Percentiles rank a stretch among this genome's conserved stretches.
phyloP scores from a whole-genome alignment of 2,329 filamentous ascomycete species.

The Colletotrichum sidae region DNA sequence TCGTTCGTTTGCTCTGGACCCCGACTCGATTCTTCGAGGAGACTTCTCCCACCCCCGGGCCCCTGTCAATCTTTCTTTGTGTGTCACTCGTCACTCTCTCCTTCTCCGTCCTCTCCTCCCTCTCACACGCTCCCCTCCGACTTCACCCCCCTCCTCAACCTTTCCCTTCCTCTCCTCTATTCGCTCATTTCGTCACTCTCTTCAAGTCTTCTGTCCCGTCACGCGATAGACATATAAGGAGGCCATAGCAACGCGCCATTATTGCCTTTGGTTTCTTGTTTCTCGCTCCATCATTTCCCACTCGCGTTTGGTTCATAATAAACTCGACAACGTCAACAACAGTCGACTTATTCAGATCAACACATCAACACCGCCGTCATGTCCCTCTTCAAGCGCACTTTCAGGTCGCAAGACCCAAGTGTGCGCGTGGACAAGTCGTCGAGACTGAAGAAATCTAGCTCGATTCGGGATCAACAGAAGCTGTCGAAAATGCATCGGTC shows the following conservation, averaged over 20 bases:
- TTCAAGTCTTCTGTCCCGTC: slow-evolving; percentile 44
- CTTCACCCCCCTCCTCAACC: slow-evolving; percentile 45
- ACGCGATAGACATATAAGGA: slow-evolving; percentile 33
- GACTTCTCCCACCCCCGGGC: slow-evolving; percentile 67
- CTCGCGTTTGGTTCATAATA: slow-evolving; percentile 38
- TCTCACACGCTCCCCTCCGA: slow-evolving; percentile 49
- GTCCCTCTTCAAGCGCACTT: slow-evolving; percentile 85
- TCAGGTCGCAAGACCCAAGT: slow-evolving; percentile 76
- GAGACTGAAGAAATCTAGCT: slow-evolving; percentile 76
- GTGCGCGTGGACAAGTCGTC: slow-evolving; percentile 86
- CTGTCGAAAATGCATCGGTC: slow-evolving; percentile 87
- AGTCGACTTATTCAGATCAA: slow-evolving; percentile 26
- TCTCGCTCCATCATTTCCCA: slow-evolving; percentile 42
- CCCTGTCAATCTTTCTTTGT: slow-evolving; percentile 59
- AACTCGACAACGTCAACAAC: slow-evolving; percentile 21
- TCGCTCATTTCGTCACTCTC: slow-evolving; percentile 67
- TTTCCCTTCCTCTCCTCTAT: slow-evolving; percentile 41
- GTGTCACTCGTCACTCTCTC: slow-evolving; percentile 49
- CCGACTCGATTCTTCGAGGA: slow-evolving; percentile 41
- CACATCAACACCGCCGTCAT: slow-evolving; percentile 63
- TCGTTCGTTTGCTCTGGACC: slow-evolving; percentile 56
- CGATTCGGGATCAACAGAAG: slow-evolving; percentile 79
- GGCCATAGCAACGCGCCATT: slow-evolving; percentile 30
- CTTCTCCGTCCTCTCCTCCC: slow-evolving; percentile 45
- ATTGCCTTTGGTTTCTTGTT: slow-evolving; percentile 50